A percentile compares a stretch with the other conserved stretches of the same genome.
Conservation (phyloP, 768 basidiomycete genomes). For the Chalciporus pseudorubinellus region DNA sequence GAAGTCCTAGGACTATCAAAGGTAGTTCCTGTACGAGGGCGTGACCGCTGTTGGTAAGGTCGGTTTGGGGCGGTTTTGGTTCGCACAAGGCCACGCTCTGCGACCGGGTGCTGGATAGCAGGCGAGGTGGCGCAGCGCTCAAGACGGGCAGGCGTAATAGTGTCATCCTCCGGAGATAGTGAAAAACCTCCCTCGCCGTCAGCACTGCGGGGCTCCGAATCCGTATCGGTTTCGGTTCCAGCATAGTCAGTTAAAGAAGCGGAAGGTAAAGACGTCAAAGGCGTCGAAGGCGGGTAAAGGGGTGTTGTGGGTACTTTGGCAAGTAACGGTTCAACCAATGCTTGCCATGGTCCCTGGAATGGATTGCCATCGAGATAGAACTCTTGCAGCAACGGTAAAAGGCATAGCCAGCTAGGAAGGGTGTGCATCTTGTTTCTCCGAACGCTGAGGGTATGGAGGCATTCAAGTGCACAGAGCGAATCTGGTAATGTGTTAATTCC, state of each 20-base stretch:
- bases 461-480: slow-evolving; percentile 67
- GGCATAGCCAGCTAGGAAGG: slow-evolving; percentile 93
- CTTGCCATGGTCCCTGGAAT: slow-evolving; percentile 91
- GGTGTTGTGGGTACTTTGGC: slow-evolving; percentile 60
- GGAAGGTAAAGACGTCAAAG: slow-evolving; percentile 52
- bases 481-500: slow-evolving; percentile 76
- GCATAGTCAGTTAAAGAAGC: slow-evolving; percentile 44
- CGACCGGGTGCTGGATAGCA: slow-evolving; percentile 28
- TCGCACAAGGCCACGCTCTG: slow-evolving; percentile 52
- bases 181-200: slow-evolving; percentile 30
- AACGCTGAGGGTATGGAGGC: slow-evolving; percentile 85
- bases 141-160: slow-evolving; percentile 64
- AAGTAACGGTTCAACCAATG: slow-evolving; percentile 81
- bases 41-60: slow-evolving; percentile 45
- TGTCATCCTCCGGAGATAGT: slow-evolving; percentile 58
- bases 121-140: slow-evolving; percentile 54
- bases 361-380: slow-evolving; percentile 95
- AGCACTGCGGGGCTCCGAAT: slow-evolving; percentile 50
- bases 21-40: slow-evolving; percentile 32
- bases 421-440: slow-evolving; percentile 85
- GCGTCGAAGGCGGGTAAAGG: slow-evolving; percentile 64
- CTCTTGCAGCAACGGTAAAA: slow-evolving; percentile 79
- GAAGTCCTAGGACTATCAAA: slow-evolving; percentile 22
- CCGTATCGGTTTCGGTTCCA: slow-evolving; percentile 47
- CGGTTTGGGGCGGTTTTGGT: slow-evolving; percentile 75